Evolutionary conservation across 2,329 filamentous ascomycete genomes (phyloP), one percentile per base, ranked within the genome.

Genomic region (Epichloe scottii): DNA sequence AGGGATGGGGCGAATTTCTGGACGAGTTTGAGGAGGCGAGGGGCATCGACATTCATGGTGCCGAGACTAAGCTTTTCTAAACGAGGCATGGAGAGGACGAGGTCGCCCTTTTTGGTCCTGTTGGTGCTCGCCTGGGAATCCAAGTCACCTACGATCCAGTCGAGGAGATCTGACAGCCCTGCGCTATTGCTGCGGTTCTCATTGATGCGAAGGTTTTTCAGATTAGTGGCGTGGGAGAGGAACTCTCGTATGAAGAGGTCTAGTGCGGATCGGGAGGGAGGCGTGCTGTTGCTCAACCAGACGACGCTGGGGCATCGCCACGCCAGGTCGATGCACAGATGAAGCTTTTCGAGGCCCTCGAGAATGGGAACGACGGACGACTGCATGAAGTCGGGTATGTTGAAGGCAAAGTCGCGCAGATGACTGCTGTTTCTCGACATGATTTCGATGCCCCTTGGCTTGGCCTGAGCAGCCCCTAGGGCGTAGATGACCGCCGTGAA

Each of bases 11-110:
- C 66, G 17, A 75, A 73, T 53, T 71, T 77, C 37, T 51, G 46
- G 41, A 70, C 55, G 4, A 76, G 44, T 1, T 50, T 53, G 4
- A 73, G 48, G 0, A 77, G 54, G 1, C 59, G 52, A 0, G 55
- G 12, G 0, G 60, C 50, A 0, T 62, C 51, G 5, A 73, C 51
- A 0, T 53, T 56, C 49, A 68, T 58, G 53, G 63, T 61, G 0
- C 75, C 75, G 14, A 78, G 59, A 23, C 77, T 72, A 2, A 78
- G 58, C 26, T 63, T 61, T 51, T 66, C 59, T 0, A 78, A 58
- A 1, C 63, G 56, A 0, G 62, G 53, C 10, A 74, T 63, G 1
- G 69, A 60, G 0, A 66, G 52, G 2, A 56, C 57, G 14, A 58
- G 52, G 26, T 38, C 50, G 19, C 15, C 48, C 8, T 44, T 12